A percentile compares a stretch with the other conserved stretches of the same genome.
These are phyloP conservation scores for Teratosphaeria viscida DNA, from an alignment of 2,329 filamentous ascomycete genomes.

Conservation along the genomic window DNA sequence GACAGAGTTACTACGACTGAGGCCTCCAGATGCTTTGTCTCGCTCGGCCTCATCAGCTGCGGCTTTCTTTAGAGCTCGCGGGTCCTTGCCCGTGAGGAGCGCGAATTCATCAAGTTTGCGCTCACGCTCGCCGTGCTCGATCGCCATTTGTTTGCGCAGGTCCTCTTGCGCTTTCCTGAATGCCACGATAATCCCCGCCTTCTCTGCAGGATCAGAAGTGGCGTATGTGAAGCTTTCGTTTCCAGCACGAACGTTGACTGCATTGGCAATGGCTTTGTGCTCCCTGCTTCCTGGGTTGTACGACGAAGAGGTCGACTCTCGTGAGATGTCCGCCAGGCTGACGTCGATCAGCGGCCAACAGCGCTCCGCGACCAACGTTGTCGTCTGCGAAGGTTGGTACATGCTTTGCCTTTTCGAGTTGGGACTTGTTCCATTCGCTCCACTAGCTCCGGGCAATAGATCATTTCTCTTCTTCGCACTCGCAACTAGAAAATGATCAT, in stretches of 20 bases:
- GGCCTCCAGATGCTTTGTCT: conserved; percentile 7
- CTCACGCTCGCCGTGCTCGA: conserved; percentile 78
- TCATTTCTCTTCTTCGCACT: conserved; percentile 65
- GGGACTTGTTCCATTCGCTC: conserved; percentile 5
- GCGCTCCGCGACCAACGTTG: conserved; percentile 67
- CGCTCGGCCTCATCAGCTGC: conserved; percentile 36
- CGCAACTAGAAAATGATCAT: conserved; percentile 86
- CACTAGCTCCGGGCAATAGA: not conserved
- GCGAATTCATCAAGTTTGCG: conserved; percentile 38
- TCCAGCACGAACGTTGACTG: conserved; percentile 82
- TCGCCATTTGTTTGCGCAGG: conserved; percentile 71
- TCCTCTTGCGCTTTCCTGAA: conserved; percentile 91
- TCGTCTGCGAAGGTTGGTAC: conserved; percentile 19
- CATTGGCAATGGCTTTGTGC: conserved; percentile 55
- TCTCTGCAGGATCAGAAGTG: conserved; percentile 63
- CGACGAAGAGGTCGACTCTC: conserved; percentile 33
- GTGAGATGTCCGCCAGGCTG: conserved; percentile 69
- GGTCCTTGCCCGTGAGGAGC: conserved; percentile 21
- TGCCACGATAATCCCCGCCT: conserved; percentile 70
- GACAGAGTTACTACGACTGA: conserved; percentile 38
- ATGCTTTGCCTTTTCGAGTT: conserved; percentile 18
- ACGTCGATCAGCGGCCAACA: conserved; percentile 93
- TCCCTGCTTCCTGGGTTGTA: conserved; percentile 28
- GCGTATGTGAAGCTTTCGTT: conserved; percentile 91
- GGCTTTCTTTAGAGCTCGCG: conserved; percentile 49